A percentile compares a stretch with the other conserved stretches of the same genome.
phyloP scores from a whole-genome alignment of 2,329 filamentous ascomycete species.

The Cytospora schulzeri region DNA sequence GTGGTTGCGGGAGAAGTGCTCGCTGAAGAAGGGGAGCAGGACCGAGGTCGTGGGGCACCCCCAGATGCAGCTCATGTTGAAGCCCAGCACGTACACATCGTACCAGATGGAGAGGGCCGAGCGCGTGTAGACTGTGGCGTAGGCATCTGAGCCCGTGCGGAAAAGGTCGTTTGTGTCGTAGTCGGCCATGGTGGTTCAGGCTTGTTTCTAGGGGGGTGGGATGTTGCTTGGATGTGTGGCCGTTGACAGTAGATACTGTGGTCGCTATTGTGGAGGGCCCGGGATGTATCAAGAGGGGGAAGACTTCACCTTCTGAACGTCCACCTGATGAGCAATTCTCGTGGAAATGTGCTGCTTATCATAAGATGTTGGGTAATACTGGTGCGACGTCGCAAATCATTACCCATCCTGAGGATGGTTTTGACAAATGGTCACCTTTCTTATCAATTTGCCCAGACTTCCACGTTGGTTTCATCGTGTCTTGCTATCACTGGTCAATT shows the following conservation, averaged over 20 bases:
- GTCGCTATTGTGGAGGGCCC: background rate
- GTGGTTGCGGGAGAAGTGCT: slow-evolving; percentile 40
- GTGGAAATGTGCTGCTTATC: background rate
- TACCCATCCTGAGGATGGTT: background rate
- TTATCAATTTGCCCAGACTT: slow-evolving; percentile 10
- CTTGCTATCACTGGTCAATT: slow-evolving; percentile 20
- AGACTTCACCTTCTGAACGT: background rate
- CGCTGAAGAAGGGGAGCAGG: slow-evolving; percentile 40
- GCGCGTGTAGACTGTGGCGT: slow-evolving; percentile 26
- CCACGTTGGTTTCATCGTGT: slow-evolving; percentile 10
- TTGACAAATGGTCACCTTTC: slow-evolving; percentile 5
- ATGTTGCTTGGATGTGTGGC: background rate
- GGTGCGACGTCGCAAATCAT: background rate
- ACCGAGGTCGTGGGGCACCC: slow-evolving; percentile 36
- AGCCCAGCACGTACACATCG: slow-evolving; percentile 38
- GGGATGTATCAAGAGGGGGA: background rate
- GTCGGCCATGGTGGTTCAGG: slow-evolving; percentile 15
- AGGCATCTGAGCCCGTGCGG: slow-evolving; percentile 18
- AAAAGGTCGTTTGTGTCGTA: slow-evolving; percentile 20
- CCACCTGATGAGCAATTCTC: background rate
- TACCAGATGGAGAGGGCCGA: slow-evolving; percentile 32
- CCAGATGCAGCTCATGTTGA: slow-evolving; percentile 43
- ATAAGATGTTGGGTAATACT: background rate
- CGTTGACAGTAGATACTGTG: background rate
- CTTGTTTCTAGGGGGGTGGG: background rate